Evolutionary conservation across 176 grass and related monocot species (phyloP).

Genomic region (Paspalum notatum): DNA sequence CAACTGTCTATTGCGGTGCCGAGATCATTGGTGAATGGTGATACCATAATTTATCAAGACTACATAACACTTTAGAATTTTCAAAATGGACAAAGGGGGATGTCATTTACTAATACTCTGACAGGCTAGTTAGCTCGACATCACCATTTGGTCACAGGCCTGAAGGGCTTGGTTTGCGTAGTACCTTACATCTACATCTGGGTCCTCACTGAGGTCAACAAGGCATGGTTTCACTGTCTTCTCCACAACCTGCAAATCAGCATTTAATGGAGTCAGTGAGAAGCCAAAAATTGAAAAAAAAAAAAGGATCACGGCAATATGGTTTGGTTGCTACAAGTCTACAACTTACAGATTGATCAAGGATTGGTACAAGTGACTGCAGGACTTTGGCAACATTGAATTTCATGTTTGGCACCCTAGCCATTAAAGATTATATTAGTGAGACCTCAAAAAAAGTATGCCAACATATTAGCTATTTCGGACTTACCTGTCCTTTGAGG

Average conservation of each 20-base stretch:
- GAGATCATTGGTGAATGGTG: background rate
- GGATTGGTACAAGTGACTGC: constrained; percentile 63
- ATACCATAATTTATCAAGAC: constrained; percentile 1
- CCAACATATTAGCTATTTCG: background rate
- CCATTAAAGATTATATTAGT: background rate
- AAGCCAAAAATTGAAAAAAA: background rate
- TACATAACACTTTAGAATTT: background rate
- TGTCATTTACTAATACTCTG: constrained; percentile 19
- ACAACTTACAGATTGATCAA: constrained; percentile 73
- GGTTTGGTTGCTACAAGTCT: constrained; percentile 29
- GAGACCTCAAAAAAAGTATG: background rate
- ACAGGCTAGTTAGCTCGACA: constrained; percentile 53
- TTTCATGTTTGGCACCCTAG: constrained; percentile 85
- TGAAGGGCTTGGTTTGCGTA: constrained; percentile 70
- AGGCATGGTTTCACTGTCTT: constrained; percentile 68
- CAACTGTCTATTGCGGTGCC: background rate
- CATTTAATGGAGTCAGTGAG: background rate
- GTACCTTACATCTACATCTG: constrained; percentile 80
- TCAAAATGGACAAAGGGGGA: constrained; percentile 12
- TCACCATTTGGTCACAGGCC: constrained; percentile 74
- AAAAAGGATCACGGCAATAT: background rate
- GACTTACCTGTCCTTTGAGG: constrained; percentile 78
- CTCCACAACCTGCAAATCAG: constrained; percentile 60
- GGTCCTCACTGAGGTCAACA: constrained; percentile 73
- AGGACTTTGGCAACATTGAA: constrained; percentile 87